phyloP scores from a whole-genome alignment of 2,329 filamentous ascomycete genomes.

The Botrytis tulipae region DNA sequence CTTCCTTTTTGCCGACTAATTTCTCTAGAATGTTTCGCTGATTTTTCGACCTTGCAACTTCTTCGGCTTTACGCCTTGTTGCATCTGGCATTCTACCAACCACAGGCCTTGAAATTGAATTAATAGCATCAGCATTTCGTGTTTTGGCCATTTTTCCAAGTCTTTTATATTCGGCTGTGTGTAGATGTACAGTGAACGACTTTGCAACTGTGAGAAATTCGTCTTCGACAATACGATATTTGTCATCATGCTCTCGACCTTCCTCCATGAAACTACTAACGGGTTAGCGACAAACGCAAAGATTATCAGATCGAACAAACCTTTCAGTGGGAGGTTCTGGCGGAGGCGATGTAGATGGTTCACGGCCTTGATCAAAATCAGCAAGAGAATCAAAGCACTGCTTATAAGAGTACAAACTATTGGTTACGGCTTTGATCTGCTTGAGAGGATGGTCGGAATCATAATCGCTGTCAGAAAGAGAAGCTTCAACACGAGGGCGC shows the following conservation, averaged over 20 bases:
- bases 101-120: conserved; percentile 43
- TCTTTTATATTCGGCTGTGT: conserved; percentile 72
- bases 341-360: conserved; percentile 52
- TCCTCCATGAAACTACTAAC: conserved; percentile 53
- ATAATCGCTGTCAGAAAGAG: conserved; percentile 6
- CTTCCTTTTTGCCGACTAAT: conserved; percentile 28
- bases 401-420: not conserved
- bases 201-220: conserved; percentile 68
- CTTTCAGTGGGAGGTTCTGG: conserved; percentile 48
- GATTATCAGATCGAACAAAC: conserved; percentile 36
- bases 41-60: conserved; percentile 39
- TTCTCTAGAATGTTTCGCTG: conserved; percentile 40
- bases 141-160: conserved; percentile 57
- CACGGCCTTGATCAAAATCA: conserved; percentile 32
- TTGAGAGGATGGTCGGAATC: not conserved
- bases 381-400: not conserved
- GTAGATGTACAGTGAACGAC: conserved; percentile 70
- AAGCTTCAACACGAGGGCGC: conserved; percentile 22
- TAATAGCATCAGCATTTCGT: conserved; percentile 51
- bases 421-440: not conserved
- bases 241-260: conserved; percentile 65
- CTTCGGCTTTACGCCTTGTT: conserved; percentile 37
- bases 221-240: conserved; percentile 81
- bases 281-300: not conserved
- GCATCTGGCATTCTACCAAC: conserved; percentile 36